Base-by-base conservation (phyloP, 208 protist species). In the Acanthamoeba lenticulata region DNA sequence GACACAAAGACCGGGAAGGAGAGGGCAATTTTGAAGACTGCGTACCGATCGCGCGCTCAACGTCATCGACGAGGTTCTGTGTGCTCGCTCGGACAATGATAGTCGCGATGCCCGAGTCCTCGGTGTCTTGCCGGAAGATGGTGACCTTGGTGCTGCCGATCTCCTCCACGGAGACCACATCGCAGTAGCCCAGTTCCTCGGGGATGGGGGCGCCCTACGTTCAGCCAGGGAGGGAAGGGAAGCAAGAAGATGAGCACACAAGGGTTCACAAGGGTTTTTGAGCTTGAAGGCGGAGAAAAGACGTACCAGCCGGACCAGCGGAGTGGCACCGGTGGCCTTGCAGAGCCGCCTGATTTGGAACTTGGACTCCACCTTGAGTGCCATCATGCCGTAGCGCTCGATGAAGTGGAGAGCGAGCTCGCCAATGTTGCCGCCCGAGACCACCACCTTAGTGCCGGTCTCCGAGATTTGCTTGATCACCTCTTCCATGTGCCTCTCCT, bases 391-490 rank as follows among this genome's bases (percentile, higher is more conserved):
- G 89, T 99, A 97, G 93, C 98, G 98, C 92, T 99, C 99, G 57
- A 99, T 97, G 96, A 99, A 99, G 97, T 99, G 99, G 24, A 99
- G 90, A 24, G 99, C 99, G 34, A 99, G 97, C 89, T 99, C 99
- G 62, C 99, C 98, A 94, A 99, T 98, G 29, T 96, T 99, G 34
- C 97, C 98, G 92, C 99, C 99, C 40, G 98, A 99, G 34, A 99
- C 99, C 65, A 99, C 97, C 38, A 99, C 97, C 94, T 99, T 99
- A 29, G 98, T 98, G 40, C 99, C 99, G 27, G 97, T 97, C 65
- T 98, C 98, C 55, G 97, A 97, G 94, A 99, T 99, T 81, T 98
- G 98, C 94, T 98, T 98, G 95, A 99, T 99, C 38, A 94, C 95
- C 93, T 98, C 97, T 93, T 99, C 98, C 95, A 99, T 99, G 6